Percentiles rank a stretch among this genome's conserved stretches.
Conservation (phyloP, 2,329 filamentous ascomycete genomes). For the Exutisphaerella laricina region DNA sequence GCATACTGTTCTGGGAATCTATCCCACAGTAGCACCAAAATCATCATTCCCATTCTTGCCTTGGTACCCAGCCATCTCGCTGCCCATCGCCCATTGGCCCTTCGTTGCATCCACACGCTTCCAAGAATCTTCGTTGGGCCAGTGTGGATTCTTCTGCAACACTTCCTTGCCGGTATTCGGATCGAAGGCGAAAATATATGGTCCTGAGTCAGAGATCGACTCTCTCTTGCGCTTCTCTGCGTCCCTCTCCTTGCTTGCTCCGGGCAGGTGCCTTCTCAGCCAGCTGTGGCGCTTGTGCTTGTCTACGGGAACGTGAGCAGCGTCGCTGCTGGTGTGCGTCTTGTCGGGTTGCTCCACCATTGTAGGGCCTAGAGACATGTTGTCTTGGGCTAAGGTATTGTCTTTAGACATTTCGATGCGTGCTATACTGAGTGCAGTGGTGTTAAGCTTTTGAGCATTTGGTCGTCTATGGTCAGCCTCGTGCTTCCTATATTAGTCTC, state of each 20-base stretch:
- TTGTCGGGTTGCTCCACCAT: no score
- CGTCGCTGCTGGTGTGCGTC: no score
- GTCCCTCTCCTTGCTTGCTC: neutral
- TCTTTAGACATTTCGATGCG: no score
- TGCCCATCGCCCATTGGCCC: constrained; percentile 10
- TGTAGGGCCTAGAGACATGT: no score
- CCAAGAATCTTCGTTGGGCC: constrained; percentile 19
- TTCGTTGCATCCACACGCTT: constrained; percentile 9
- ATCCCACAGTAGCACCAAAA: neutral
- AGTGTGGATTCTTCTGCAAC: constrained; percentile 18
- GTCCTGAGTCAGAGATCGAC: constrained; percentile 12
- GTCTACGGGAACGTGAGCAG: no score
- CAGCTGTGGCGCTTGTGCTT: neutral
- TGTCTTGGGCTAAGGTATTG: no score
- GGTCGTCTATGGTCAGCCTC: no score
- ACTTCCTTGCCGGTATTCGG: constrained; percentile 11
- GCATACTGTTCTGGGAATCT: neutral
- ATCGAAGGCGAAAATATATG: constrained; percentile 15
- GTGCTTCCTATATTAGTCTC: no score
- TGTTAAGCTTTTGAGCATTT: no score
- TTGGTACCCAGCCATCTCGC: constrained; percentile 1
- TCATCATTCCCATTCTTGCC: neutral
- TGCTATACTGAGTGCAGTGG: no score
- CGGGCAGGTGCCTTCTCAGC: constrained; percentile 1
- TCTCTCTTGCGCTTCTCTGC: constrained; percentile 2